phyloP scores from a whole-genome alignment of 768 basidiomycete genomes.

The Nidularia pulvinata region DNA sequence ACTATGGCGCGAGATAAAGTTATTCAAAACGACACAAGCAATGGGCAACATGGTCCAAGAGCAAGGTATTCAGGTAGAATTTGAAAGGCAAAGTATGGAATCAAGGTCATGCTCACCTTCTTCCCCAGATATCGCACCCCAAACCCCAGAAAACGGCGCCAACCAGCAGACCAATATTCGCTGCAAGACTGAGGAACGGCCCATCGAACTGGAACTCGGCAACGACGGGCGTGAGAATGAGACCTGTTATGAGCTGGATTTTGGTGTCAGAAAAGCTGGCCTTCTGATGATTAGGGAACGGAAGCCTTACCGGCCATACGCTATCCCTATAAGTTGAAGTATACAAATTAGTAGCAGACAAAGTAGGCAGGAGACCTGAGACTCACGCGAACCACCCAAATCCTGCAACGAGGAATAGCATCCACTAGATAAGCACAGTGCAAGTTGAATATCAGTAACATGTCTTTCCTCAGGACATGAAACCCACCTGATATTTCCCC shows the following conservation, averaged over 20 bases:
- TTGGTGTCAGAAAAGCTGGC: not conserved
- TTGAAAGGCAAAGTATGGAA: too few relatives aligned
- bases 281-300: not conserved
- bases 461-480: too few relatives aligned
- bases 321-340: slow-evolving; percentile 46
- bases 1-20: too few relatives aligned
- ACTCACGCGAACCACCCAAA: slow-evolving; percentile 80
- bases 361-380: not conserved
- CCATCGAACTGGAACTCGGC: slow-evolving; percentile 63
- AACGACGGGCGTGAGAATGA: slow-evolving; percentile 62
- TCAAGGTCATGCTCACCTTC: too few relatives aligned
- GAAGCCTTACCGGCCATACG: slow-evolving; percentile 59
- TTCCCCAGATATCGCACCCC: slow-evolving; percentile 70
- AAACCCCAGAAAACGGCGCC: slow-evolving; percentile 70
- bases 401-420: slow-evolving; percentile 64
- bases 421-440: too few relatives aligned
- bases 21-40: too few relatives aligned
- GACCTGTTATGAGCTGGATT: slow-evolving; percentile 56
- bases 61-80: slow-evolving; percentile 3
- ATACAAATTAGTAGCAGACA: not conserved
- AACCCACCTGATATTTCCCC: slow-evolving; percentile 62
- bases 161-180: slow-evolving; percentile 67
- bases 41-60: not conserved
- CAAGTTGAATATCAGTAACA: too few relatives aligned
- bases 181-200: slow-evolving; percentile 63